Percentiles rank a stretch among this genome's conserved stretches.
phyloP scores from a whole-genome alignment of 129 eudicot genomes.

The Artemisia argyi region DNA sequence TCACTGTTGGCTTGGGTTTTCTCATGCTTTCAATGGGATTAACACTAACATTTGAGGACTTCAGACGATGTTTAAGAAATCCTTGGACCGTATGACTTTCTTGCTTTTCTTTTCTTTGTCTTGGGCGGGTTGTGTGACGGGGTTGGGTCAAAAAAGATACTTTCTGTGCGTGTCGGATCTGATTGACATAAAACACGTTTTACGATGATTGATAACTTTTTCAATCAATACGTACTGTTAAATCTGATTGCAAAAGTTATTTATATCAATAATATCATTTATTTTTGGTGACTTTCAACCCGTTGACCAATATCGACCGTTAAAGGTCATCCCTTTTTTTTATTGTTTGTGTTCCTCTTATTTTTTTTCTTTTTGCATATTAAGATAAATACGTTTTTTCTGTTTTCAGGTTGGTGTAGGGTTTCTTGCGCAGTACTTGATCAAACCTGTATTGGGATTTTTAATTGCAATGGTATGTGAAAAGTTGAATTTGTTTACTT shows the following conservation, averaged over 20 bases:
- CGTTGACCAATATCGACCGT: no score
- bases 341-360: no score
- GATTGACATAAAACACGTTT: not conserved
- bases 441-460: slow-evolving; percentile 88
- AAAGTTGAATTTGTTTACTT: not conserved
- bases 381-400: slow-evolving; percentile 11
- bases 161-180: no score
- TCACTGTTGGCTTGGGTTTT: slow-evolving; percentile 91
- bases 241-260: no score
- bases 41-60: slow-evolving; percentile 94
- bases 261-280: no score
- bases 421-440: slow-evolving; percentile 89
- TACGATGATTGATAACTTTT: not conserved
- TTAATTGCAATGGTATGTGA: slow-evolving; percentile 79
- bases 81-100: slow-evolving; percentile 92
- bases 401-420: slow-evolving; percentile 90
- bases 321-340: not conserved
- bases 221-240: no score
- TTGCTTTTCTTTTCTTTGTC: not conserved
- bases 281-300: no score
- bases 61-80: slow-evolving; percentile 85
- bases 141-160: no score
- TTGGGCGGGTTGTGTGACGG: no score
- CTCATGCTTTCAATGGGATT: slow-evolving; percentile 99
- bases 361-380: not conserved